Conservation (phyloP, 1,284 basidiomycete species). For the Tilletia setariae region DNA sequence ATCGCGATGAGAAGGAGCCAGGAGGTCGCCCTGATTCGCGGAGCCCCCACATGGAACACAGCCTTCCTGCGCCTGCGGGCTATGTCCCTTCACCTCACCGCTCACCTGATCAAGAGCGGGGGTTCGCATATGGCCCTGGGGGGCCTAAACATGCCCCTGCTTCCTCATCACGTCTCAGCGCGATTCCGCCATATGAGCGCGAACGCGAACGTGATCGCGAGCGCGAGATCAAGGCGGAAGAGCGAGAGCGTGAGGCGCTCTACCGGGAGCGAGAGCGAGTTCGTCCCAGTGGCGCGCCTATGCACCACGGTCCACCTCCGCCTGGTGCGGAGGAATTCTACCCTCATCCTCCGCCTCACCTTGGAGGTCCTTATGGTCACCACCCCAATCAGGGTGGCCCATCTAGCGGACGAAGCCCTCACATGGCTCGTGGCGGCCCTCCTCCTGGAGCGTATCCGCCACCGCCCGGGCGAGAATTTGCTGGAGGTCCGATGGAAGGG, state of each 20-base stretch:
- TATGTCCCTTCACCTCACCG: neutral
- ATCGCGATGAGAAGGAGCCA: neutral
- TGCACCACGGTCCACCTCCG: constrained; percentile 4
- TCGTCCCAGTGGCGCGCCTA: neutral
- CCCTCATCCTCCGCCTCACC: neutral
- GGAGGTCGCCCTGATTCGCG: neutral
- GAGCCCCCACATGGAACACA: constrained; percentile 7
- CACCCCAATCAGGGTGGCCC: neutral
- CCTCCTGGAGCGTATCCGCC: neutral
- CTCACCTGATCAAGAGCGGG: neutral
- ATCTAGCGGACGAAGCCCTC: neutral
- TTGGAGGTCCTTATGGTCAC: neutral
- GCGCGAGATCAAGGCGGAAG: constrained; percentile 14
- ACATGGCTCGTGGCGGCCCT: neutral
- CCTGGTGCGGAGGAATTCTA: neutral
- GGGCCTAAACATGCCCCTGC: neutral
- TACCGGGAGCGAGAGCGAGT: neutral
- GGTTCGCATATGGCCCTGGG: neutral
- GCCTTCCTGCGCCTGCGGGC: neutral
- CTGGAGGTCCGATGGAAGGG: neutral
- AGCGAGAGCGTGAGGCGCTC: constrained; percentile 8
- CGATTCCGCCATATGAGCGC: constrained; percentile 9
- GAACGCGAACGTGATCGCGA: constrained; percentile 14
- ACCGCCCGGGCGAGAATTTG: neutral
- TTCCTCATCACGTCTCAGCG: neutral